Conservation (phyloP, 805 yeast species). For the Candida sakaeoensis region DNA sequence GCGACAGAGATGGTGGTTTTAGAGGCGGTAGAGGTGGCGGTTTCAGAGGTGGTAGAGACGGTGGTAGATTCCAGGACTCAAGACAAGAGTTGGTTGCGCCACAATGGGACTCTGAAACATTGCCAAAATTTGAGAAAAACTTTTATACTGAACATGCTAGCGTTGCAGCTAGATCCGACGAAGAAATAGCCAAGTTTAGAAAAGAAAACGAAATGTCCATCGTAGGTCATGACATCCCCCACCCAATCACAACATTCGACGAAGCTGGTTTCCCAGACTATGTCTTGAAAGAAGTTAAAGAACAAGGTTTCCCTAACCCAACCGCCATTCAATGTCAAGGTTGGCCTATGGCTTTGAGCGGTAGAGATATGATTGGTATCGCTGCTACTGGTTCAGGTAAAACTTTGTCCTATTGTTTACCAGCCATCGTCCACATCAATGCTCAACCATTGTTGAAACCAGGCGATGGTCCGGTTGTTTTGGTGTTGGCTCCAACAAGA, state of each 20-base stretch:
- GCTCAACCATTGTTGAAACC: slow-evolving; percentile 92
- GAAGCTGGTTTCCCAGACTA: slow-evolving; percentile 98
- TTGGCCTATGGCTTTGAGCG: slow-evolving; percentile 99
- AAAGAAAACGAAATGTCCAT: slow-evolving; percentile 81
- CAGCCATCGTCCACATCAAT: slow-evolving; percentile 95
- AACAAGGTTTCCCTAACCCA: slow-evolving; percentile 90
- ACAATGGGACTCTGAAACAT: slow-evolving; percentile 70
- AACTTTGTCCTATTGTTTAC: slow-evolving; percentile 94
- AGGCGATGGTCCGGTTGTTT: slow-evolving; percentile 97
- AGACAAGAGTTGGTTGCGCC: slow-evolving; percentile 59
- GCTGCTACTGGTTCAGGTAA: slow-evolving; percentile 99
- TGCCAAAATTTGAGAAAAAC: slow-evolving; percentile 92
- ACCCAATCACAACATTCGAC: slow-evolving; percentile 88
- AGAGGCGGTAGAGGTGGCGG: slow-evolving; percentile 27
- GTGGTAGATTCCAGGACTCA: slow-evolving; percentile 30
- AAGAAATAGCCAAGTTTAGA: slow-evolving; percentile 75
- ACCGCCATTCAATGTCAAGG: slow-evolving; percentile 99
- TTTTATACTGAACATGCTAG: slow-evolving; percentile 83
- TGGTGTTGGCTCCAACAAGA: slow-evolving; percentile 97
- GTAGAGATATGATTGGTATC: slow-evolving; percentile 98
- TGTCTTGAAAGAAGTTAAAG: slow-evolving; percentile 82
- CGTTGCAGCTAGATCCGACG: slow-evolving; percentile 71
- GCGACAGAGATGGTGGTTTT: slow-evolving; percentile 22
- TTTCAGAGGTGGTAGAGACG: slow-evolving; percentile 32
- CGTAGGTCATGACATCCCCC: slow-evolving; percentile 81